These are phyloP conservation scores for Kazachstania sp. DNA, from an alignment of 1,139 yeast species.

Conservation along the genomic window DNA sequence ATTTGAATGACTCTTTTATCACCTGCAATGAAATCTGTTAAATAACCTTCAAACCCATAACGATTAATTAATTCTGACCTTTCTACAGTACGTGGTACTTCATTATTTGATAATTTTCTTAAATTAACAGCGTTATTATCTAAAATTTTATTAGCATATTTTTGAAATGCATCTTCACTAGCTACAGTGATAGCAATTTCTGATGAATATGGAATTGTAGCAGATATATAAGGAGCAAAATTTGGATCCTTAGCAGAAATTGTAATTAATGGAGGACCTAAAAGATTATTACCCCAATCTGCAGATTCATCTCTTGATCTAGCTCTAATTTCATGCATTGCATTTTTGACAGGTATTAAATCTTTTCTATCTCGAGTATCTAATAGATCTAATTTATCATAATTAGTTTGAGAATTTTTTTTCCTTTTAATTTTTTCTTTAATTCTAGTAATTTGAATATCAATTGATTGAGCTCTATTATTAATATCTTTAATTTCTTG, in stretches of 20 bases:
- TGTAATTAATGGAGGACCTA: slow-evolving; percentile 72
- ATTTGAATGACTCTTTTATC: slow-evolving; percentile 67
- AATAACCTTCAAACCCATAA: slow-evolving; percentile 73
- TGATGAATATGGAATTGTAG: slow-evolving; percentile 46
- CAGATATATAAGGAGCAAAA: slow-evolving; percentile 51
- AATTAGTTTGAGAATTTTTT: slow-evolving; percentile 35
- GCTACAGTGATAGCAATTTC: slow-evolving; percentile 48
- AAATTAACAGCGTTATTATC: slow-evolving; percentile 38
- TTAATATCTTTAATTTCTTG: slow-evolving; percentile 13
- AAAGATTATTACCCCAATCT: slow-evolving; percentile 38
- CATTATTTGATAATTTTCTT: slow-evolving; percentile 35
- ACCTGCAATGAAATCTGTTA: slow-evolving; percentile 65
- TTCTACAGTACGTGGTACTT: slow-evolving; percentile 27
- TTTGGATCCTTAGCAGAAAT: slow-evolving; percentile 44
- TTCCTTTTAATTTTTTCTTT: slow-evolving; percentile 13
- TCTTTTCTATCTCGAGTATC: slow-evolving; percentile 25
- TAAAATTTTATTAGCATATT: slow-evolving; percentile 37
- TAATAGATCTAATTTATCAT: slow-evolving; percentile 45
- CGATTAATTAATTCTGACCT: slow-evolving; percentile 32
- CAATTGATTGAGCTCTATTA: slow-evolving; percentile 12
- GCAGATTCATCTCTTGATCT: slow-evolving; percentile 6
- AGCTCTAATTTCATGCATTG: slow-evolving; percentile 36
- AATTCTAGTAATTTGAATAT: slow-evolving; percentile 16
- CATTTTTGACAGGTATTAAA: slow-evolving; percentile 32
- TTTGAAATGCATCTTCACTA: slow-evolving; percentile 38